These are phyloP conservation scores for Aureobasidium uvarum DNA, from an alignment of 2,329 filamentous ascomycete genomes.

Conservation along the genomic window DNA sequence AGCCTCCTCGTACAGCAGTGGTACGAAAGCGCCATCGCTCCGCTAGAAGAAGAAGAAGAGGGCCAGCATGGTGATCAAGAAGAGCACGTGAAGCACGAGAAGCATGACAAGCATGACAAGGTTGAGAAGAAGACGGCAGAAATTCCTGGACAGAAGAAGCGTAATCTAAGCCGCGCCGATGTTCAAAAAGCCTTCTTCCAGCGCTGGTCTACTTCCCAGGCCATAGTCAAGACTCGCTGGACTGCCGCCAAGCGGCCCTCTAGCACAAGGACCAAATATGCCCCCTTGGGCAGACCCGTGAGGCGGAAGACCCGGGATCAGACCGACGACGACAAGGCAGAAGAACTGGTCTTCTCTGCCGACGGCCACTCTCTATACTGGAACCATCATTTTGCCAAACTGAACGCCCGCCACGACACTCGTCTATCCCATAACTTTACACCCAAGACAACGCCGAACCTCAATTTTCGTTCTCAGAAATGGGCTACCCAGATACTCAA, in stretches of 20 bases:
- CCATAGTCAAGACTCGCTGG: conserved; percentile 18
- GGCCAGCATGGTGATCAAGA: too few species aligned
- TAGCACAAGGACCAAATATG: conserved; percentile 2
- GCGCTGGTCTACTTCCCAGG: conserved; percentile 4
- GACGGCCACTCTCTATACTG: conserved; percentile 27
- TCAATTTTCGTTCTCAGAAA: conserved; percentile 28
- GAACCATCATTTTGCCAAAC: conserved; percentile 28
- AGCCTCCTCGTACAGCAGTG: conserved; percentile 25
- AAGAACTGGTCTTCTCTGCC: conserved; percentile 18
- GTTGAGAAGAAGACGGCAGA: not conserved
- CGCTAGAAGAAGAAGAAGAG: not conserved
- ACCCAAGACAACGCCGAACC: conserved; percentile 12
- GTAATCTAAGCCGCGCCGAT: not conserved
- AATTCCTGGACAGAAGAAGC: not conserved
- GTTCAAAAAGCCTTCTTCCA: not conserved
- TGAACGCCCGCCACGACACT: conserved; percentile 27
- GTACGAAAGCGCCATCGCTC: conserved; percentile 26
- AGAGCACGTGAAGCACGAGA: not conserved
- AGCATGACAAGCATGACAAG: not conserved
- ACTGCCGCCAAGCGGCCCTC: conserved; percentile 7
- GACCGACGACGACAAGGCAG: not conserved
- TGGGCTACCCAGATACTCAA: conserved; percentile 29
- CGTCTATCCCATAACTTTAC: not conserved
- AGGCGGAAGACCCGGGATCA: not conserved
- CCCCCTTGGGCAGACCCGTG: conserved; percentile 11